phyloP scores from a whole-genome alignment of 441 rosid species.

The Corymbia calophylla region DNA sequence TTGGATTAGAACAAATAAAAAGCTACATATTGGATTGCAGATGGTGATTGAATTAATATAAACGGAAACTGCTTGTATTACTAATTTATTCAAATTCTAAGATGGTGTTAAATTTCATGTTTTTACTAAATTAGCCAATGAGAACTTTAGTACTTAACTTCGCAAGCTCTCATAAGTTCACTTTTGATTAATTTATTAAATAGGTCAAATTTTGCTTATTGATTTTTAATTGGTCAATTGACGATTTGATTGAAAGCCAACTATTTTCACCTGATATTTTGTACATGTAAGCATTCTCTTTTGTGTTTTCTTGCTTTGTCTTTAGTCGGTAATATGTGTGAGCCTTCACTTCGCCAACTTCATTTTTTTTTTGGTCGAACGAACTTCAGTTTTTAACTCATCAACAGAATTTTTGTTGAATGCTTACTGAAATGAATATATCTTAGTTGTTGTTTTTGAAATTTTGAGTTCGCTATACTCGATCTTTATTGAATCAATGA shows the following conservation, averaged over 20 bases:
- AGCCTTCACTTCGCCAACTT: background rate
- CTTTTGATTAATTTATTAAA: too few species aligned
- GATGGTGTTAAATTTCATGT: background rate
- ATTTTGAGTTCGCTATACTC: background rate
- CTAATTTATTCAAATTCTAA: too few species aligned
- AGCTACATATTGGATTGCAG: too few species aligned
- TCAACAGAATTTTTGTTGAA: too few species aligned
- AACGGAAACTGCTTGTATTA: background rate
- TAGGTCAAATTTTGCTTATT: background rate
- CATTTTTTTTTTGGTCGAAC: too few species aligned
- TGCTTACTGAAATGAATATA: background rate
- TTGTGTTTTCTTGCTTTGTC: accelerated
- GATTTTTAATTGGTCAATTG: background rate
- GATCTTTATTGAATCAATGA: background rate
- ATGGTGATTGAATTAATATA: background rate
- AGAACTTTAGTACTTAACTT: background rate
- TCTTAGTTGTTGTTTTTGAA: background rate
- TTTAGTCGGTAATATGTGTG: too few species aligned
- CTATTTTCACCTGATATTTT: background rate
- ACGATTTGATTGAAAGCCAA: background rate
- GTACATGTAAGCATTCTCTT: background rate
- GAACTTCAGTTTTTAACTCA: too few species aligned
- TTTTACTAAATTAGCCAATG: background rate
- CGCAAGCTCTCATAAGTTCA: background rate
- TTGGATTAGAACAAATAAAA: too few species aligned